Evolutionary conservation across 2,329 filamentous ascomycete species (phyloP).

Genomic region (Colletotrichum eremochloae): DNA sequence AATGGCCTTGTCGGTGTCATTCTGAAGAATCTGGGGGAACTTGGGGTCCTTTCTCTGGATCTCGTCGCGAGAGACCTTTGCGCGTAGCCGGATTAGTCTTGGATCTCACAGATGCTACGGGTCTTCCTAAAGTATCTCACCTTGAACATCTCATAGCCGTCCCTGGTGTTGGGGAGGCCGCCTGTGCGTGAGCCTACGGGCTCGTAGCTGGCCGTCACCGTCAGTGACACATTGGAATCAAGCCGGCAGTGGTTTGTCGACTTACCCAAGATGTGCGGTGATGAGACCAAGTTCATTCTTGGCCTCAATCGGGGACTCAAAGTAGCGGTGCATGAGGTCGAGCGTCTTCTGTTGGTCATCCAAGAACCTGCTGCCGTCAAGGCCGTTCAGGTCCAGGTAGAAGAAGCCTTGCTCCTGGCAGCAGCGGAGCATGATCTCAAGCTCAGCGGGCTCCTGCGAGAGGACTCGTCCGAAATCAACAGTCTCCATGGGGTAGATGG

Average conservation of each 20-base stretch:
- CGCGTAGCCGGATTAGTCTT: constrained; percentile 16
- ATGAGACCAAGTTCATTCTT: constrained; percentile 70
- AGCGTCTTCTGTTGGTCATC: constrained; percentile 66
- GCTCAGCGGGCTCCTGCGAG: constrained; percentile 66
- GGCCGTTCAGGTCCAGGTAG: constrained; percentile 66
- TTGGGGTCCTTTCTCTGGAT: constrained; percentile 62
- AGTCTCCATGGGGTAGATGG: constrained; percentile 65
- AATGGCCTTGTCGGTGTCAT: constrained; percentile 60
- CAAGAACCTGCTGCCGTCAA: constrained; percentile 66
- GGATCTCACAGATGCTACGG: too few relatives aligned
- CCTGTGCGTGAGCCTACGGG: constrained; percentile 63
- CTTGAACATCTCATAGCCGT: constrained; percentile 68
- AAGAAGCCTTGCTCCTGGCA: constrained; percentile 68
- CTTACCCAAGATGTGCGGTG: constrained; percentile 64
- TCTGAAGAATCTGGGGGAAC: constrained; percentile 62
- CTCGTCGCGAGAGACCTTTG: constrained; percentile 60
- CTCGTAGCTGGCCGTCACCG: constrained; percentile 55
- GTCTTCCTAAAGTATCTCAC: constrained; percentile 42
- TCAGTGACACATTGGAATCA: constrained; percentile 14
- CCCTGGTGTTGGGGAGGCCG: constrained; percentile 61
- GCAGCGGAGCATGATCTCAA: constrained; percentile 63
- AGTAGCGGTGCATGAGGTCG: constrained; percentile 69
- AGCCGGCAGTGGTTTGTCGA: constrained; percentile 1
- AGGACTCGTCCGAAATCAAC: constrained; percentile 65
- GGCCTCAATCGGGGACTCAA: constrained; percentile 63